phyloP scores from a whole-genome alignment of 495 filamentous ascomycete genomes.

The Margaritispora aquatica region DNA sequence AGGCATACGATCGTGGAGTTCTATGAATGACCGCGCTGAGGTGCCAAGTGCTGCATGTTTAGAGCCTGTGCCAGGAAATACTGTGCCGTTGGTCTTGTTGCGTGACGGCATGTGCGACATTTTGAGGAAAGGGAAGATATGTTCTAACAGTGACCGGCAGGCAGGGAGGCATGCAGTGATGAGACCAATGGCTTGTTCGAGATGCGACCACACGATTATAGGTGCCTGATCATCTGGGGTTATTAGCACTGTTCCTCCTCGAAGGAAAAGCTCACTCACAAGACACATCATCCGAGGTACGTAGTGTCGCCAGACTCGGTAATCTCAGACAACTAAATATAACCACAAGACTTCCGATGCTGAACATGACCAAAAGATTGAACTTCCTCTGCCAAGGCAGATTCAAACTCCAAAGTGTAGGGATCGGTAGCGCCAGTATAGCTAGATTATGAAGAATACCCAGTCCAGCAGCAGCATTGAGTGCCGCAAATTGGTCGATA shows the following conservation, averaged over 20 bases:
- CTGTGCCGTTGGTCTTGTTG: not conserved
- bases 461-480: constrained; percentile 1
- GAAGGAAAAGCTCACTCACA: not conserved
- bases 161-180: constrained; percentile 28
- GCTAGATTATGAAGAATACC: constrained; percentile 3
- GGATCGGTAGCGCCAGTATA: constrained; percentile 5
- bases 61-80: not conserved
- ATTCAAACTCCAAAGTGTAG: not conserved
- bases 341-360: constrained; percentile 4
- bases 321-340: not conserved
- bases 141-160: constrained; percentile 22
- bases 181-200: constrained; percentile 29
- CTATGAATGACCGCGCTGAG: not conserved
- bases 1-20: not conserved
- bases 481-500: constrained; percentile 25
- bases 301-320: not conserved
- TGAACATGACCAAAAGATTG: constrained; percentile 9
- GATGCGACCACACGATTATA: constrained; percentile 20
- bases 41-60: not conserved
- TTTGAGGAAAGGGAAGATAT: constrained; percentile 1
- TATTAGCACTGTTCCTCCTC: not conserved
- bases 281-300: not conserved
- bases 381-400: constrained; percentile 4
- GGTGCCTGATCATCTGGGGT: constrained; percentile 5
- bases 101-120: not conserved